Evolutionary conservation across 202 grass and related monocot species (phyloP).

Genomic region (Tripidium arundinaceum): DNA sequence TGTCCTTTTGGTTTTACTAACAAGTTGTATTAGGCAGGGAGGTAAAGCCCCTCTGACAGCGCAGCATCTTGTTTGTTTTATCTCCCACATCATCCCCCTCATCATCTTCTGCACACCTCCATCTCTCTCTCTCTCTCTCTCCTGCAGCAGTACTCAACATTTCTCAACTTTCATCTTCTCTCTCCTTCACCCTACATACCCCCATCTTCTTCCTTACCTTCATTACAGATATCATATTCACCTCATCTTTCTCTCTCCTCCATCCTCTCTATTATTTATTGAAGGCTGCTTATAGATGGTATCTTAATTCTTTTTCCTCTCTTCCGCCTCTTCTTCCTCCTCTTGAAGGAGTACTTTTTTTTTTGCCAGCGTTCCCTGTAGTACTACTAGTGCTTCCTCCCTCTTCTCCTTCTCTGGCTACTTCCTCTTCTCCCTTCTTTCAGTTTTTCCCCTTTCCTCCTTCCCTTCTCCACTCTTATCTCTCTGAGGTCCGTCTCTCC

Average conservation of each 20-base stretch:
- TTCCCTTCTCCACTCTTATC: slow-evolving; percentile 22
- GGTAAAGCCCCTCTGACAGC: slow-evolving; percentile 68
- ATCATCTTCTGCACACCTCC: slow-evolving; percentile 51
- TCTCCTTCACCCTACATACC: slow-evolving; percentile 31
- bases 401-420: not conserved
- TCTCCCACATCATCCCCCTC: slow-evolving; percentile 56
- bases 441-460: not conserved
- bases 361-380: slow-evolving; percentile 45
- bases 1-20: slow-evolving; percentile 61
- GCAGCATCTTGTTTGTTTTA: slow-evolving; percentile 96
- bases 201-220: slow-evolving; percentile 11
- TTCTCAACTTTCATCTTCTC: slow-evolving; percentile 40
- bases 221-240: not conserved
- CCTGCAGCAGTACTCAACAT: slow-evolving; percentile 33
- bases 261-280: slow-evolving; percentile 55
- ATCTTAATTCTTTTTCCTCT: slow-evolving; percentile 55
- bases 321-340: not conserved
- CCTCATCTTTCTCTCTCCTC: not conserved
- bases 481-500: slow-evolving; percentile 13
- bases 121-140: slow-evolving; percentile 19
- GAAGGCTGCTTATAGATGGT: slow-evolving; percentile 51
- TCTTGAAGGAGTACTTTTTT: slow-evolving; percentile 31
- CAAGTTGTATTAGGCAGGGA: slow-evolving; percentile 52
- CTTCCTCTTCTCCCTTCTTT: not conserved
- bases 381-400: slow-evolving; percentile 31